Evolutionary conservation across 164 flowering plant species (phyloP).

Genomic region (Vitis labrusca): DNA sequence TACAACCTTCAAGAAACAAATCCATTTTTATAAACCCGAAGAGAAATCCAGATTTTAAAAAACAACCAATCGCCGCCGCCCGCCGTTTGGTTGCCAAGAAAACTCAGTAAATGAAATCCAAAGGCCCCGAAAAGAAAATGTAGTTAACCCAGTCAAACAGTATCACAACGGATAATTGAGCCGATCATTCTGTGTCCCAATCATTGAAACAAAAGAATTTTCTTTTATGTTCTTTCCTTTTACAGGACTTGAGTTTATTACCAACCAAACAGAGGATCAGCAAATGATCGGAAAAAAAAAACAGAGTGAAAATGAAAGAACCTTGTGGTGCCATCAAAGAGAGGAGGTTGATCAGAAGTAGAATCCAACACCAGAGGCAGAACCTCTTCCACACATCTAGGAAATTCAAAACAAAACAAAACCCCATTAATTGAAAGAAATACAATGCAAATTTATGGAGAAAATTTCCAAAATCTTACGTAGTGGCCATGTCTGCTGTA

Average conservation of each 20-base stretch:
- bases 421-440: too few species aligned
- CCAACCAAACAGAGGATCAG: neutral
- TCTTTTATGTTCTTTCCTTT: neutral
- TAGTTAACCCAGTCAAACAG: too few species aligned
- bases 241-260: neutral
- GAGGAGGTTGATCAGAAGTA: slow-evolving; percentile 39
- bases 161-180: too few species aligned
- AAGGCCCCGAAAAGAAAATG: neutral
- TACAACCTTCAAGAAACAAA: slow-evolving; percentile 29
- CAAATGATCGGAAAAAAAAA: neutral
- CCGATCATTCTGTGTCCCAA: neutral
- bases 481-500: too few species aligned
- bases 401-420: too few species aligned
- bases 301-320: slow-evolving; percentile 6
- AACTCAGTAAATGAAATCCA: neutral
- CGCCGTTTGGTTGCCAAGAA: neutral
- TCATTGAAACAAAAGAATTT: neutral
- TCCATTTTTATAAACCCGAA: neutral
- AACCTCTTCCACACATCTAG: slow-evolving; percentile 13
- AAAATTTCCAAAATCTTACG: too few species aligned
- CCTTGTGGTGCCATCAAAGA: slow-evolving; percentile 60
- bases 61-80: neutral
- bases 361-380: slow-evolving; percentile 34
- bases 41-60: neutral
- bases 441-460: too few species aligned